Evolutionary conservation across 371 early-diverging fungal genomes (phyloP).

Genomic region (Apophysomyces elegans): DNA sequence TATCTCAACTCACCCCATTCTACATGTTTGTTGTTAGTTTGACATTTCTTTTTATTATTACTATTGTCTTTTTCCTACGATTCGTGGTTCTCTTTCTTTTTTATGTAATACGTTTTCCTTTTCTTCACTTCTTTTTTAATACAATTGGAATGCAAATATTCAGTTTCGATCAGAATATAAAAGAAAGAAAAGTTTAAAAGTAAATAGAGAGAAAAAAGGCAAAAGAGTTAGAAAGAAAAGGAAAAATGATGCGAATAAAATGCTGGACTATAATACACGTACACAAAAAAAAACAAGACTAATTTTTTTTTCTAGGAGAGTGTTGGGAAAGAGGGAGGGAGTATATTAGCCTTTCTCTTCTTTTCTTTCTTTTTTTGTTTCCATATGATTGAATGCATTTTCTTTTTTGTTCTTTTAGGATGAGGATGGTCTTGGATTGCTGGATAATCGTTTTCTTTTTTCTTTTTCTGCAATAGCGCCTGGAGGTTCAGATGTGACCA

Average conservation of each 20-base stretch:
- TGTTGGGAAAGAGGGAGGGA: neutral
- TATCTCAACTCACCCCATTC: too few species aligned
- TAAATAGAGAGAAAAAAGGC: neutral
- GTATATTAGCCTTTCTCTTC: too few species aligned
- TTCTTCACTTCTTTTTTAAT: neutral
- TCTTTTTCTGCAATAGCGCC: constrained; percentile 52
- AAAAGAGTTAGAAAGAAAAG: neutral
- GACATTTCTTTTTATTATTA: neutral
- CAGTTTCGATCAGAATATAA: constrained; percentile 6
- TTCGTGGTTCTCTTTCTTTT: neutral
- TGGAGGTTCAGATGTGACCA: constrained; percentile 48
- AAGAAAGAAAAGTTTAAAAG: neutral
- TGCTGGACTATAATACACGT: neutral
- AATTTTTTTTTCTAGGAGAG: too few species aligned
- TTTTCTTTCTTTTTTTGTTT: neutral
- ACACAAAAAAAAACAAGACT: neutral
- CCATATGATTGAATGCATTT: too few species aligned
- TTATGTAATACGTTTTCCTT: neutral
- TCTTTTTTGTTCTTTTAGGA: constrained; percentile 3
- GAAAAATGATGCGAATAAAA: neutral
- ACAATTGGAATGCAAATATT: constrained; percentile 2
- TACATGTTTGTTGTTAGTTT: neutral
- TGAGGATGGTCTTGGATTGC: constrained; percentile 7
- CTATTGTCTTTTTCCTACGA: too few species aligned
- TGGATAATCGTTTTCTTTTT: constrained; percentile 22